Evolutionary conservation across 345 rosid species (phyloP), one percentile per base, ranked within the genome.

Genomic region (Gossypioides kirkii): DNA sequence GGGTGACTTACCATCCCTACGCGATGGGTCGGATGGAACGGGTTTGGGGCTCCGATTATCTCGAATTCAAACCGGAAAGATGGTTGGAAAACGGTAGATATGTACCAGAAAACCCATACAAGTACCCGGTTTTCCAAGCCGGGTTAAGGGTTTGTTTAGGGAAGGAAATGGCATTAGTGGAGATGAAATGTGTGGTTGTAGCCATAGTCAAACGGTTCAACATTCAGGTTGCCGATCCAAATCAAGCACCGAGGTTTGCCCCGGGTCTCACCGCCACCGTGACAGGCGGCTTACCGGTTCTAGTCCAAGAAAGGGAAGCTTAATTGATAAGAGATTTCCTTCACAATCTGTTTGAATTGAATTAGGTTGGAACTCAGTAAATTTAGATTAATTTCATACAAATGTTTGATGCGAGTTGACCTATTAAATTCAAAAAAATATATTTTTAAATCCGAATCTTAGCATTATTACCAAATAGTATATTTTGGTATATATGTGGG

Each of bases 261-360:
- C 91, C 98, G 0, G 96, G 97, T 20, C 86, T 94, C 9, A 90
- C 98, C 0, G 91, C 97, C 61, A 90, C 89, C 41, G 82, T 94
- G 53, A 77, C 77, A 17, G 97, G 96, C 38, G 98, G 98, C 10
- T 81, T 94, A 28, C 91, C 82, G 70, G 89, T 84, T 49, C 1
- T 73, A 65, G 78, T 90, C 18, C 73, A 77, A 50, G 82, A 82
- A 72, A 84, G 85, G 52, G 17, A 23, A 49, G 65, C 10, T 54
- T 75, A 66, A 13, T 5, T 32, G 38, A 6, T 32, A 32, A 32
- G 38, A 32, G 38, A 5, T 4, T 32, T 32, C 38, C 38, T 32
- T 32, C 38, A 32, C 7, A 32, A 32, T 4, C 38, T 43, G 12
- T 43, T 9, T 2, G 46, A 9, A 43, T 43, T 32, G 38, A 32